Conservation (phyloP, 2,329 filamentous ascomycete genomes). For the Capronia epimyces region DNA sequence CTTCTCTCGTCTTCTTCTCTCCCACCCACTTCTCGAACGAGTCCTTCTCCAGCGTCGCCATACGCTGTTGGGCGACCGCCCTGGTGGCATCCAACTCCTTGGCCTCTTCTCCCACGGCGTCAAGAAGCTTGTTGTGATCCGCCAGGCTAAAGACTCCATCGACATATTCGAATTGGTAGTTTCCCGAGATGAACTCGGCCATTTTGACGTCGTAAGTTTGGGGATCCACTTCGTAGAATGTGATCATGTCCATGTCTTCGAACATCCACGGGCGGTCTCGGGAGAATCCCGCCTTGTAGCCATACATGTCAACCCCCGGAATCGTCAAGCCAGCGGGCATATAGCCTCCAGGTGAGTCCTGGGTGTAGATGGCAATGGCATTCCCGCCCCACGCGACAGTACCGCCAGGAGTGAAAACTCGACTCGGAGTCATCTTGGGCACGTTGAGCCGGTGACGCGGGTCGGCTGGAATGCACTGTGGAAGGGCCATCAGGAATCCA, state of each 20-base stretch:
- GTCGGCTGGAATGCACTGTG: neutral
- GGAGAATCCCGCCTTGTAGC: conserved; percentile 46
- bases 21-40: conserved; percentile 40
- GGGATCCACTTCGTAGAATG: conserved; percentile 49
- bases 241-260: conserved; percentile 51
- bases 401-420: conserved; percentile 52
- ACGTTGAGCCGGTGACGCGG: neutral
- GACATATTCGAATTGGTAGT: conserved; percentile 49
- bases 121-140: conserved; percentile 47
- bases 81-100: conserved; percentile 35
- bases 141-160: conserved; percentile 50
- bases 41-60: conserved; percentile 18
- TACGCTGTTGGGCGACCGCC: too few species aligned
- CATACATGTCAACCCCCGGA: conserved; percentile 49
- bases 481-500: conserved; percentile 43
- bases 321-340: conserved; percentile 50
- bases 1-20: too few species aligned
- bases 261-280: conserved; percentile 49
- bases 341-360: conserved; percentile 53
- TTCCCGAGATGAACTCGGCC: conserved; percentile 45
- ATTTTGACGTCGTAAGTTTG: conserved; percentile 44
- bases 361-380: conserved; percentile 50
- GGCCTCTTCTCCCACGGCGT: conserved; percentile 44
- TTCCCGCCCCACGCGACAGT: conserved; percentile 51
- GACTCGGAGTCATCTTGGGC: conserved; percentile 42